These are phyloP conservation scores for Cordyceps javanica DNA, from an alignment of 2,329 filamentous ascomycete genomes.

Conservation along the genomic window DNA sequence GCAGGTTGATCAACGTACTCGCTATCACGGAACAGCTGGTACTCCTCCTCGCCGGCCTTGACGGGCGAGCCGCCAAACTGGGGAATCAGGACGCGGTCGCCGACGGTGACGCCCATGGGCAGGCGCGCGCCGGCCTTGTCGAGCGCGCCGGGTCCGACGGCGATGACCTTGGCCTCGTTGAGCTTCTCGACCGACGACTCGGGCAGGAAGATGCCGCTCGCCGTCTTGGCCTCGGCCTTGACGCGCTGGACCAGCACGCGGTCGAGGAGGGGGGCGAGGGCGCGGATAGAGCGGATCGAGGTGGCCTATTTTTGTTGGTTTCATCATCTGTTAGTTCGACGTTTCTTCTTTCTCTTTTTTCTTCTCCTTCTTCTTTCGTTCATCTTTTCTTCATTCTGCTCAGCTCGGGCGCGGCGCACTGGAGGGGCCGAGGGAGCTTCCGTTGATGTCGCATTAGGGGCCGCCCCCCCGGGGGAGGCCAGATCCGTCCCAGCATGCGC, in stretches of 20 bases:
- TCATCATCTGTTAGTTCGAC: background rate
- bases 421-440: background rate
- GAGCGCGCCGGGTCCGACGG: constrained; percentile 82
- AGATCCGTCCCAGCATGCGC: background rate
- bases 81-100: constrained; percentile 93
- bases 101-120: constrained; percentile 71
- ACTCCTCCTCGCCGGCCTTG: constrained; percentile 98
- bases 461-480: background rate
- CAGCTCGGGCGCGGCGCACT: background rate
- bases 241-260: constrained; percentile 96
- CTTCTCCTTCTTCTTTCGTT: background rate
- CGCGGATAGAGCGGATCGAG: constrained; percentile 90
- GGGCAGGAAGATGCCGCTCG: constrained; percentile 93
- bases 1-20: too few species aligned
- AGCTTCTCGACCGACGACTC: constrained; percentile 97
- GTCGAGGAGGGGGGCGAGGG: constrained; percentile 92
- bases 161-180: constrained; percentile 94
- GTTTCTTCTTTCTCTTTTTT: background rate
- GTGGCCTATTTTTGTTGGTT: constrained; percentile 42
- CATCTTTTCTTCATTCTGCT: too few species aligned
- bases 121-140: constrained; percentile 88
- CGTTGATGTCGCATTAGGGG: background rate
- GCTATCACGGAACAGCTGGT: constrained; percentile 90
- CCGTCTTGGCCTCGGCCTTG: constrained; percentile 95
- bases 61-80: constrained; percentile 93